phyloP scores from a whole-genome alignment of 2,329 filamentous ascomycete genomes.

The Colletotrichum destructivum region DNA sequence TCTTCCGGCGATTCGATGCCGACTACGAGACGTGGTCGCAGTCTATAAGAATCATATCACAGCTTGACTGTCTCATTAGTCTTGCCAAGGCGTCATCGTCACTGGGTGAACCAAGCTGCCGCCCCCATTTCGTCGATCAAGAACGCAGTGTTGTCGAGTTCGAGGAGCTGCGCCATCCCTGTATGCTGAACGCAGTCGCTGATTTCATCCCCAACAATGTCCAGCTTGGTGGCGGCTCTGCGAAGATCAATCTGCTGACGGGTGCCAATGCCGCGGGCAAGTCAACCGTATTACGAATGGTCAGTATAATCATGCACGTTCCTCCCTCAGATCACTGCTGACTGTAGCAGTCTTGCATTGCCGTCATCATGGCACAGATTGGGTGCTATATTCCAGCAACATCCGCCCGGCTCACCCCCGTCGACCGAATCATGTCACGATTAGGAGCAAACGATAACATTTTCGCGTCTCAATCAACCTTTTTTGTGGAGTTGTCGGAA shows the following conservation, averaged over 20 bases:
- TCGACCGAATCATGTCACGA: conserved; percentile 98
- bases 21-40: conserved; percentile 89
- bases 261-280: conserved; percentile 98
- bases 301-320: conserved; percentile 58
- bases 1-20: conserved; percentile 90
- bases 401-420: conserved; percentile 87
- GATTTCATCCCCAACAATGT: conserved; percentile 99
- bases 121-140: conserved; percentile 88
- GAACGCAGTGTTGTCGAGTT: conserved; percentile 93
- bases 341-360: conserved; percentile 82
- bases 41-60: conserved; percentile 90
- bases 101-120: conserved; percentile 88
- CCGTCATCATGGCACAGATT: conserved; percentile 97
- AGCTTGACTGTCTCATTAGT: conserved; percentile 95
- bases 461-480: conserved; percentile 96
- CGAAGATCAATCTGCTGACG: conserved; percentile 92
- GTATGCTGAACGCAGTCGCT: conserved; percentile 88
- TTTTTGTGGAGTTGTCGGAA: conserved; percentile 97
- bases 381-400: conserved; percentile 92
- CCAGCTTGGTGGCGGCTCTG: conserved; percentile 82
- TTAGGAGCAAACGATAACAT: conserved; percentile 99
- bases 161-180: conserved; percentile 92
- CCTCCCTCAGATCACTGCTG: conserved; percentile 44
- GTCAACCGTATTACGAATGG: conserved; percentile 95
- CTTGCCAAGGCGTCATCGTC: conserved; percentile 89